Evolutionary conservation across 768 basidiomycete species (phyloP).

Genomic region (Brasilioporus rufonigricans): DNA sequence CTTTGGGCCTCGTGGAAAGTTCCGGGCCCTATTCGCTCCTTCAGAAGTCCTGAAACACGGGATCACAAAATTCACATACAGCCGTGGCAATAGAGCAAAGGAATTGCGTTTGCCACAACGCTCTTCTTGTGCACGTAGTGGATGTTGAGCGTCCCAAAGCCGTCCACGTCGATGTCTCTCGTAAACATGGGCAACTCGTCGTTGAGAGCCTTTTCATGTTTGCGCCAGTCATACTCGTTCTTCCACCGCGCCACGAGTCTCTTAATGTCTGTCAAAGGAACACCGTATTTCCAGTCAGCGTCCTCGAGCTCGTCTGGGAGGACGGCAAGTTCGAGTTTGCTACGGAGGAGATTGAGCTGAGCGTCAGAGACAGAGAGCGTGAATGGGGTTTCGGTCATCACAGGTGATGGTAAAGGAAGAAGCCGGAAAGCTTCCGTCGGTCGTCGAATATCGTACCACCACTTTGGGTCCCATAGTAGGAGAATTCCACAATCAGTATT

Average conservation of each 20-base stretch:
- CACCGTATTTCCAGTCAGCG: constrained; percentile 51
- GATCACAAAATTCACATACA: constrained; percentile 33
- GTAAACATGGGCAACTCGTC: constrained; percentile 54
- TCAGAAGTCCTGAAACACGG: background rate
- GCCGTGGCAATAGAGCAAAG: constrained; percentile 60
- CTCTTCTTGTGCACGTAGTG: constrained; percentile 62
- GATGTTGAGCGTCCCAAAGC: constrained; percentile 47
- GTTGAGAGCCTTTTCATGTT: constrained; percentile 50
- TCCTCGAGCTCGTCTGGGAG: constrained; percentile 61
- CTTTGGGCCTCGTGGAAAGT: constrained; percentile 47
- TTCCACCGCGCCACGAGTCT: constrained; percentile 51
- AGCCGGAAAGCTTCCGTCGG: background rate
- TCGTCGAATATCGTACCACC: background rate
- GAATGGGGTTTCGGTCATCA: constrained; percentile 42
- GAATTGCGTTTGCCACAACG: constrained; percentile 43
- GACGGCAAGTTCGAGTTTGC: constrained; percentile 45
- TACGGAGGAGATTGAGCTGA: constrained; percentile 37
- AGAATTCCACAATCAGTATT: constrained; percentile 1
- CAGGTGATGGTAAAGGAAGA: background rate
- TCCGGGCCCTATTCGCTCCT: constrained; percentile 48
- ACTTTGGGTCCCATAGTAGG: background rate
- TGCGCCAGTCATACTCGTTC: constrained; percentile 55
- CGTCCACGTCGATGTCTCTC: constrained; percentile 46
- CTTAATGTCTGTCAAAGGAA: constrained; percentile 46
- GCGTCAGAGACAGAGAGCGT: constrained; percentile 44